phyloP scores from a whole-genome alignment of 2,329 filamentous ascomycete species.

The Monilinia fructigena region DNA sequence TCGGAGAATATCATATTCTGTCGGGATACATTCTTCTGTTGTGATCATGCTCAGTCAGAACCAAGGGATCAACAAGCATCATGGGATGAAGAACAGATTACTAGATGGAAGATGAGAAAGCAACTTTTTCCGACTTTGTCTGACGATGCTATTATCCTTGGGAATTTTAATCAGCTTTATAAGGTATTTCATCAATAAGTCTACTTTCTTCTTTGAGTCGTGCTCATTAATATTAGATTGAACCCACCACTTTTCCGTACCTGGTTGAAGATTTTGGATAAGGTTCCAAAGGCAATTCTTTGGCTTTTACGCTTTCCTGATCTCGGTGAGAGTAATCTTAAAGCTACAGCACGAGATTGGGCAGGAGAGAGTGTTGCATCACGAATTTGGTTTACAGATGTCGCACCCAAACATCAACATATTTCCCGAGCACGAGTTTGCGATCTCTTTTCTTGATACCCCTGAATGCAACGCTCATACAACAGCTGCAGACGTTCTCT shows the following conservation, averaged over 20 bases:
- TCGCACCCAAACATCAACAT: constrained; percentile 91
- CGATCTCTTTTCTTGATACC: constrained; percentile 95
- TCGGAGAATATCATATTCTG: constrained; percentile 96
- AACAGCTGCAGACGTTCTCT: constrained; percentile 91
- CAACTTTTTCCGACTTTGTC: constrained; percentile 80
- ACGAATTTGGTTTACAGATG: constrained; percentile 91
- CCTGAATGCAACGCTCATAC: constrained; percentile 98
- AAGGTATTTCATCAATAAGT: constrained; percentile 61
- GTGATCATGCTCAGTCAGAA: constrained; percentile 87
- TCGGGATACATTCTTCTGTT: constrained; percentile 95
- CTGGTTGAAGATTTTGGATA: constrained; percentile 87
- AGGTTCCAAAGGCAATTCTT: constrained; percentile 81
- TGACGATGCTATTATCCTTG: constrained; percentile 85
- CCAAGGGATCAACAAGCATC: constrained; percentile 67
- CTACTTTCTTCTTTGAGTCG: neutral
- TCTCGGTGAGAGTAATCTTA: constrained; percentile 81
- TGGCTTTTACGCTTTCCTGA: constrained; percentile 98
- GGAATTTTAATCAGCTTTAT: constrained; percentile 98
- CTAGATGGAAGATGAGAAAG: constrained; percentile 90
- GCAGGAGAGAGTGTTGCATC: constrained; percentile 80
- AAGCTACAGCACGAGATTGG: constrained; percentile 78
- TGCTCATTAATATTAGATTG: constrained; percentile 62
- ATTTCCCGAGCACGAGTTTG: constrained; percentile 89
- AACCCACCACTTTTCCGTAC: constrained; percentile 95
- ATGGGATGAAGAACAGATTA: constrained; percentile 80